phyloP scores from a whole-genome alignment of 2,329 filamentous ascomycete species.

The Sclerotinia spermophila region DNA sequence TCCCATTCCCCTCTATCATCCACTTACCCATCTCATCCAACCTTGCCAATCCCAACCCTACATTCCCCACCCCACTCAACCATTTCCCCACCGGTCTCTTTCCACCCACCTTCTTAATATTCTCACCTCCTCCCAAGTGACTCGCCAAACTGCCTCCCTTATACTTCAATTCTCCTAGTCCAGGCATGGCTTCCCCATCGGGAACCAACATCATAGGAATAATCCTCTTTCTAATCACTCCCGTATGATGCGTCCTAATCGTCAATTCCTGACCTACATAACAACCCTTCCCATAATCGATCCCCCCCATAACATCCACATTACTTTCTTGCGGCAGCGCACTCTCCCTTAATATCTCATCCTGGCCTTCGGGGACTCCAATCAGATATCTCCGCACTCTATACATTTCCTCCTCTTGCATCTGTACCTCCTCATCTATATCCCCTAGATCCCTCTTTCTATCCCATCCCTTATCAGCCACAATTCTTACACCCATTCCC shows the following conservation, averaged over 20 bases:
- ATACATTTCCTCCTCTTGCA: constrained; percentile 3
- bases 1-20: constrained; percentile 63
- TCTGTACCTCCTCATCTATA: constrained; percentile 19
- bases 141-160: constrained; percentile 45
- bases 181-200: constrained; percentile 40
- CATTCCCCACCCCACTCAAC: constrained; percentile 73
- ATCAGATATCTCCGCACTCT: constrained; percentile 63
- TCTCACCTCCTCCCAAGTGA: constrained; percentile 36
- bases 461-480: constrained; percentile 39
- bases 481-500: constrained; percentile 51
- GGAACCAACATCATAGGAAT: constrained; percentile 74
- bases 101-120: constrained; percentile 37
- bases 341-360: constrained; percentile 67
- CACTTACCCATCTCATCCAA: constrained; percentile 88
- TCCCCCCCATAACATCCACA: constrained; percentile 77
- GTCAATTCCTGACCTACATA: constrained; percentile 97
- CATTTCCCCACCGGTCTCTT: constrained; percentile 76
- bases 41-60: constrained; percentile 82
- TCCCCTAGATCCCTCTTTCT: constrained; percentile 40
- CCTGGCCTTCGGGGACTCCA: constrained; percentile 81
- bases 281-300: constrained; percentile 94
- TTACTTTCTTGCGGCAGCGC: constrained; percentile 86
- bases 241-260: constrained; percentile 90
- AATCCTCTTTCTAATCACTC: constrained; percentile 87
- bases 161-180: constrained; percentile 47